Base-by-base conservation (phyloP, 345 rosid genomes). In the Carallia pectinifolia region DNA sequence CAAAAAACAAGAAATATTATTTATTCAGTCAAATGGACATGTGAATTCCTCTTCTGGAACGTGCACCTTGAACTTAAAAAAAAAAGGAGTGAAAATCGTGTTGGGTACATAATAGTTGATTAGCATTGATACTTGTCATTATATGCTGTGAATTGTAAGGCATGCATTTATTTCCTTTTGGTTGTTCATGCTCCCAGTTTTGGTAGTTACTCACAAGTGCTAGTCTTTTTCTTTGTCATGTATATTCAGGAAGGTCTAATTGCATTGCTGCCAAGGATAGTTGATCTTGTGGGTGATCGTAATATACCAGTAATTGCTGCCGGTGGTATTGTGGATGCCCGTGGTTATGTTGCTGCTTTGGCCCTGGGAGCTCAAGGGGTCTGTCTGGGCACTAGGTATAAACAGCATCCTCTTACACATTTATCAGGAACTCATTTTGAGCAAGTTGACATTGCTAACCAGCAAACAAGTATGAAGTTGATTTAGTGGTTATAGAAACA, bases 311-410 rank as follows among this genome's bases (percentile, higher is more conserved):
- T 92, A 56, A 90, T 92, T 0, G 96, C 93, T 71, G 91, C 98
- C 61, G 98, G 98, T 6, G 89, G 91, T 13, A 87, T 92, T 36
- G 88, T 78, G 27, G 90, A 93, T 78, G 86, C 80, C 7, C 98
- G 95, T 9, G 98, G 98, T 44, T 90, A 87, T 71, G 96, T 92
- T 2, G 93, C 96, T 40, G 90, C 95, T 36, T 83, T 93, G 85
- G 88, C 93, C 38, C 93, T 92, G 68, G 98, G 98, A 40, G 98
- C 98, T 68, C 83, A 71, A 84, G 98, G 88, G 34, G 84, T 92
- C 79, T 87, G 95, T 79, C 71, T 93, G 6, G 98, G 98, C 73
- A 90, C 98, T 64, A 86, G 98, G 96, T 90, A 71, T 64, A 81
- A 19, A 19, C 29, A 40, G 36, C 47, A 50, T 58, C 31, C 33